Evolutionary conservation across 1,284 basidiomycete genomes (phyloP), one percentile per base, ranked within the genome.

Genomic region (Apiotrichum veenhuisii): DNA sequence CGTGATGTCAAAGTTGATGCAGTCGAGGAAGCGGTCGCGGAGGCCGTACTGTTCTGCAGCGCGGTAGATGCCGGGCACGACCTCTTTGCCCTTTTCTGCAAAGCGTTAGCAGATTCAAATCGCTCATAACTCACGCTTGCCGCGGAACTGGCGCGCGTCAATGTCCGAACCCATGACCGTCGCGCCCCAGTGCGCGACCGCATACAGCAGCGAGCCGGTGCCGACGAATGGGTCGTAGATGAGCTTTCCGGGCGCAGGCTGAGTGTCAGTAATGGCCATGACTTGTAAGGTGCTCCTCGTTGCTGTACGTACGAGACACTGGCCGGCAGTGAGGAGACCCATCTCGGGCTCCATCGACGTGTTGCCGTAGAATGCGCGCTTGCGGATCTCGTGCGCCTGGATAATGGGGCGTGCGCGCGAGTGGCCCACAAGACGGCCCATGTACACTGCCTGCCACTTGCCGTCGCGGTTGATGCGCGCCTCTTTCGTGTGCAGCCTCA

Each of bases 311-410:
- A 89, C 92, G 68, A 95, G 78, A 0, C 93, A 87, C 77, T 98
- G 96, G 65, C 93, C 94, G 9, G 94, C 93, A 91, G 98, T 96
- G 37, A 98, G 75, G 43, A 98, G 79, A 1, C 91, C 93, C 62
- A 97, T 88, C 71, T 97, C 92, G 1, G 93, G 85, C 68, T 98
- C 94, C 96, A 99, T 99, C 65, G 89, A 91, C 0, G 96, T 99
- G 67, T 96, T 99, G 11, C 96, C 95, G 71, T 87, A 98, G 72
- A 91, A 96, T 17, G 80, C 79, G 9, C 96, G 83, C 69, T 91
- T 91, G 75, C 97, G 98, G 54, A 99, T 87, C 64, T 93, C 85
- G 61, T 91, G 91, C 50, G 79, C 83, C 36, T 77, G 74, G 46
- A 91, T 80, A 30, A 94, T 78, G 1, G 80, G 70, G 14, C 91